Evolutionary conservation across 1,284 basidiomycete genomes (phyloP), one percentile per base, ranked within the genome.

Genomic region (Rhizoctonia solani): DNA sequence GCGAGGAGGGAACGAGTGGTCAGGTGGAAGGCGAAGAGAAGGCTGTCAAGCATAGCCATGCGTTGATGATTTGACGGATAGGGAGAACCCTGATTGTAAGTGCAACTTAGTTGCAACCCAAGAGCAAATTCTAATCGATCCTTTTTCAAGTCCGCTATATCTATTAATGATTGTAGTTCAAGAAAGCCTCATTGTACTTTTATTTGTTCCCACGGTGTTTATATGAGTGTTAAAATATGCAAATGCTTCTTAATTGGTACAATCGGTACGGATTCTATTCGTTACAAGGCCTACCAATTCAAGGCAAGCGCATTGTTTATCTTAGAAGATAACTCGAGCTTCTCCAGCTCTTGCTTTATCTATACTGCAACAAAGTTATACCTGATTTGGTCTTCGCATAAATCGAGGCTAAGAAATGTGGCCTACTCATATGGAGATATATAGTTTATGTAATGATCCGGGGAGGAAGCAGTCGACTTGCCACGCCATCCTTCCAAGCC

Each of bases 61-160:
- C 81, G 1, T 83, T 67, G 79, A 81, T 66, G 82, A 83, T 69
- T 74, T 83, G 13, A 83, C 81, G 14, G 82, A 83, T 69, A 72
- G 72, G 61, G 79, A 83, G 70, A 83, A 83, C 71, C 78, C 80
- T 58, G 81, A 83, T 69, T 83, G 80, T 81, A 73, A 72, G 77
- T 75, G 29, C 16, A 21, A n/a, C 47, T 19, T 19, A 27, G n/a
- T 19, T 21, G 21, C n/a, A 30, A 23, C 39, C 13, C 46, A 21
- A 3, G 21, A 27, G 32, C n/a, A 14, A 25, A 42, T 16, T 52
- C 66, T 42, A 66, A 50, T 61, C 32, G 52, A 21, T 25, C n/a
- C 53, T 23, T 65, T 16, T 46, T 23, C 4, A 70, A 81, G 79
- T 80, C 74, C 79, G 79, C 50, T 81, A 81, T 69, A 74, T 78